These are phyloP conservation scores for Pogostemon cablin DNA, from an alignment of 257 asterid genomes.

Conservation along the genomic window DNA sequence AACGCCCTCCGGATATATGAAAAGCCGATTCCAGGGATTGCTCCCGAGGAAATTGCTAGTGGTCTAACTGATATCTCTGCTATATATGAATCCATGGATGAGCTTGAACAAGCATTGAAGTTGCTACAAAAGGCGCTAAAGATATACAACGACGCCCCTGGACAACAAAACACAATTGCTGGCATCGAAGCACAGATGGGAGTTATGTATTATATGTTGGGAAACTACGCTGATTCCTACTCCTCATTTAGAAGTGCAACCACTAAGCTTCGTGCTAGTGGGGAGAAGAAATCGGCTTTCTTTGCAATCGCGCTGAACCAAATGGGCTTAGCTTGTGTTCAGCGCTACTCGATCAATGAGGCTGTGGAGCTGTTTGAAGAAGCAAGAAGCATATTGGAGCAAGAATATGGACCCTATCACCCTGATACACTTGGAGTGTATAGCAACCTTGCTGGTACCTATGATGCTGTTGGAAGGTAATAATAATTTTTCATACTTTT, in stretches of 20 bases:
- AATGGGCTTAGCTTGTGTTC: slow-evolving; percentile 93
- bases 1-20: slow-evolving; percentile 84
- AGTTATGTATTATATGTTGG: slow-evolving; percentile 80
- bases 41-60: slow-evolving; percentile 87
- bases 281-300: slow-evolving; percentile 90
- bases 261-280: slow-evolving; percentile 80
- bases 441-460: slow-evolving; percentile 94
- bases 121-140: slow-evolving; percentile 83
- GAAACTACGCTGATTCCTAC: slow-evolving; percentile 74
- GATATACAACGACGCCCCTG: slow-evolving; percentile 83
- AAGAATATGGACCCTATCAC: slow-evolving; percentile 89
- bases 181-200: slow-evolving; percentile 98
- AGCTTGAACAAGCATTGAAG: slow-evolving; percentile 79
- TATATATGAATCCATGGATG: slow-evolving; percentile 88
- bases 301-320: slow-evolving; percentile 92
- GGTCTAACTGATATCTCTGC: slow-evolving; percentile 89
- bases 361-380: slow-evolving; percentile 88
- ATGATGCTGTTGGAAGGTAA: slow-evolving; percentile 96
- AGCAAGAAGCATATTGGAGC: slow-evolving; percentile 79
- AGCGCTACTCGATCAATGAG: slow-evolving; percentile 77
- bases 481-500: background rate
- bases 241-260: slow-evolving; percentile 57
- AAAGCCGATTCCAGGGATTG: slow-evolving; percentile 72
- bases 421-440: slow-evolving; percentile 94
- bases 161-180: slow-evolving; percentile 82